These are phyloP conservation scores for Zizania palustris DNA, from an alignment of 202 grass and related monocot species.

Conservation along the genomic window DNA sequence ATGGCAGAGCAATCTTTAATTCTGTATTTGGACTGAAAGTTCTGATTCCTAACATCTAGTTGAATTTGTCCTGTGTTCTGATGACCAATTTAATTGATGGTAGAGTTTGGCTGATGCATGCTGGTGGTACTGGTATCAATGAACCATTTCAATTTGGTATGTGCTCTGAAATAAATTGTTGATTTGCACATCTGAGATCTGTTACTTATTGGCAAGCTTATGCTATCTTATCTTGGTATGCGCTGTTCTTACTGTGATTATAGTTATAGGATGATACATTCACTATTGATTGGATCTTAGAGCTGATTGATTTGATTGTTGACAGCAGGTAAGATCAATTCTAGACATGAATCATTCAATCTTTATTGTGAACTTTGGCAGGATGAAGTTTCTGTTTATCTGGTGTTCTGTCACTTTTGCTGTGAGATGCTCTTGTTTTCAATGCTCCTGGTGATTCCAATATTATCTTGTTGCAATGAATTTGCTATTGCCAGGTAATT, in stretches of 20 bases:
- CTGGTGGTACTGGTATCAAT: not conserved
- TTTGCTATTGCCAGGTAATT: not conserved
- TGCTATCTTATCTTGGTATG: not conserved
- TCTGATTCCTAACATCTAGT: not conserved
- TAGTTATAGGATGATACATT: not conserved
- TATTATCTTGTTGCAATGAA: not conserved
- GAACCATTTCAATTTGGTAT: not conserved
- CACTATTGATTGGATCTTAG: not conserved
- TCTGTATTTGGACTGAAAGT: not conserved
- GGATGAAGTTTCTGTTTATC: not conserved
- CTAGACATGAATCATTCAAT: not conserved
- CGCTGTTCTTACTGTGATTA: not conserved
- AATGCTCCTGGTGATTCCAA: not conserved
- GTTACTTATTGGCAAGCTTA: conserved; percentile 8
- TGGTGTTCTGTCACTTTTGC: not conserved
- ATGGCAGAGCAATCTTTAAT: not conserved
- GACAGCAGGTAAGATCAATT: not conserved
- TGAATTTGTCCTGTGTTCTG: not conserved
- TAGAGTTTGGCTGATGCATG: not conserved
- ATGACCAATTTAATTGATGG: not conserved
- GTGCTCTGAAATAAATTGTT: not conserved
- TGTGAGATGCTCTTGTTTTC: not conserved
- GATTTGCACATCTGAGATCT: not conserved
- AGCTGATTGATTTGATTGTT: not conserved
- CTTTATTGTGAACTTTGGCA: not conserved